A percentile compares a stretch with the other conserved stretches of the same genome.
These are phyloP conservation scores for Haematococcus lacustris DNA, from an alignment of 139 green algal species.

Conservation along the genomic window DNA sequence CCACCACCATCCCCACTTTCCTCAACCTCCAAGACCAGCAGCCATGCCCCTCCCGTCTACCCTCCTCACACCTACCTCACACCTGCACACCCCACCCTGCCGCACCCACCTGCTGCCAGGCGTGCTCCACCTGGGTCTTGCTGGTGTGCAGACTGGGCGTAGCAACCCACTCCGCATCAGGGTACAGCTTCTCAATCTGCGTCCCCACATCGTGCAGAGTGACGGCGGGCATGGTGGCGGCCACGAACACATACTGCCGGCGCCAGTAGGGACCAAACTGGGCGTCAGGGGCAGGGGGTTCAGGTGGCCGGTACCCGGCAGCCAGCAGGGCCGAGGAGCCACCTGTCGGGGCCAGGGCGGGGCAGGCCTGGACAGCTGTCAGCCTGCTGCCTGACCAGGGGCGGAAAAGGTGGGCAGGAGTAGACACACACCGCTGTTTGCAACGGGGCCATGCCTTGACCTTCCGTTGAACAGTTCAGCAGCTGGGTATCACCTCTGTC, in stretches of 20 bases:
- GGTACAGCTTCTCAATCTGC: constrained; percentile 51
- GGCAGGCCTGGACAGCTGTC: neutral
- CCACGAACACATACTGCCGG: constrained; percentile 90
- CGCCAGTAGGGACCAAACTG: constrained; percentile 17
- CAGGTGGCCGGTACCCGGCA: constrained; percentile 25
- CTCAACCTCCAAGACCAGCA: too few species aligned
- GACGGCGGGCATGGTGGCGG: constrained; percentile 79
- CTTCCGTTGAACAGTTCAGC: too few species aligned
- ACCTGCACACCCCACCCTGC: too few species aligned
- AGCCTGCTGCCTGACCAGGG: too few species aligned
- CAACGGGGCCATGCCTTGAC: too few species aligned
- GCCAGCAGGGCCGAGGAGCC: constrained; percentile 38
- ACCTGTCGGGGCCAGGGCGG: constrained; percentile 9
- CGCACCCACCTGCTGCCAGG: constrained; percentile 26
- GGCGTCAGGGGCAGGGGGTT: neutral
- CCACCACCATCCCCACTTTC: too few species aligned
- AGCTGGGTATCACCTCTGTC: too few species aligned
- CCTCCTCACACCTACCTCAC: too few species aligned
- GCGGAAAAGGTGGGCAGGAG: too few species aligned
- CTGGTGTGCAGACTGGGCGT: constrained; percentile 60
- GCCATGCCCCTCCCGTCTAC: too few species aligned
- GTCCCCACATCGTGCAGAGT: constrained; percentile 51
- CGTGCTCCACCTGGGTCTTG: constrained; percentile 37
- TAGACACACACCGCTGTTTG: too few species aligned
- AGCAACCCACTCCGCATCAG: constrained; percentile 61